Conservation (phyloP, 257 asterid genomes). For the Solanum gracilifrons region DNA sequence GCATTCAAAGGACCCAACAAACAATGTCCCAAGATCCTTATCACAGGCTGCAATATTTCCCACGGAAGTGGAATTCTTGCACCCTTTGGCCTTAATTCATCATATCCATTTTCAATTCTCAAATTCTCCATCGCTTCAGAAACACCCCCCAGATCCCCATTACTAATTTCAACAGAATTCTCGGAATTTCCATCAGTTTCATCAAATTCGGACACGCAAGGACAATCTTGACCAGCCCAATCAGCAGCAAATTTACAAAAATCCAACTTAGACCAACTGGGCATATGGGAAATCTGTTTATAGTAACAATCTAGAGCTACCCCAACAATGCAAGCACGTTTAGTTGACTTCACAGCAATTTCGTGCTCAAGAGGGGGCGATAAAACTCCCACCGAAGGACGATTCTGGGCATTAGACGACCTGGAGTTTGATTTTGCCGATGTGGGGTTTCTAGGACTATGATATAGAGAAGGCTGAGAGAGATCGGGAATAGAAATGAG, state of each 20-base stretch:
- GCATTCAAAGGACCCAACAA: slow-evolving; percentile 71
- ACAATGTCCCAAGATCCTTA: slow-evolving; percentile 91
- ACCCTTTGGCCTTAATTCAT: slow-evolving; percentile 20
- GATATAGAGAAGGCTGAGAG: slow-evolving; percentile 81
- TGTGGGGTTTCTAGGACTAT: slow-evolving; percentile 42
- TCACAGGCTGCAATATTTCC: slow-evolving; percentile 82
- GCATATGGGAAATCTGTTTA: slow-evolving; percentile 86
- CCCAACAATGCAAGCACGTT: slow-evolving; percentile 83
- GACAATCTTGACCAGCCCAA: slow-evolving; percentile 87
- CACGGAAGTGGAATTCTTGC: slow-evolving; percentile 80
- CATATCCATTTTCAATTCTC: slow-evolving; percentile 11
- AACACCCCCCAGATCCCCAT: slow-evolving; percentile 19
- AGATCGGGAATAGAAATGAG: slow-evolving; percentile 76
- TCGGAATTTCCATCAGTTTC: slow-evolving; percentile 13
- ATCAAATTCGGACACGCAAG: slow-evolving; percentile 64
- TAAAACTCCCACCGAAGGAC: slow-evolving; percentile 43
- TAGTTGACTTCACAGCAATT: slow-evolving; percentile 79
- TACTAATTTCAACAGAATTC: slow-evolving; percentile 19
- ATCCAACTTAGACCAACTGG: slow-evolving; percentile 78
- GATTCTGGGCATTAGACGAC: not conserved
- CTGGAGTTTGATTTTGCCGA: slow-evolving; percentile 27
- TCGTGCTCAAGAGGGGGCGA: slow-evolving; percentile 80
- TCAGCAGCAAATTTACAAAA: slow-evolving; percentile 50
- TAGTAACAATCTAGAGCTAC: slow-evolving; percentile 76
- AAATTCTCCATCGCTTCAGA: slow-evolving; percentile 19